These are phyloP conservation scores for Meira nashicola DNA, from an alignment of 1,284 basidiomycete genomes.

Conservation along the genomic window DNA sequence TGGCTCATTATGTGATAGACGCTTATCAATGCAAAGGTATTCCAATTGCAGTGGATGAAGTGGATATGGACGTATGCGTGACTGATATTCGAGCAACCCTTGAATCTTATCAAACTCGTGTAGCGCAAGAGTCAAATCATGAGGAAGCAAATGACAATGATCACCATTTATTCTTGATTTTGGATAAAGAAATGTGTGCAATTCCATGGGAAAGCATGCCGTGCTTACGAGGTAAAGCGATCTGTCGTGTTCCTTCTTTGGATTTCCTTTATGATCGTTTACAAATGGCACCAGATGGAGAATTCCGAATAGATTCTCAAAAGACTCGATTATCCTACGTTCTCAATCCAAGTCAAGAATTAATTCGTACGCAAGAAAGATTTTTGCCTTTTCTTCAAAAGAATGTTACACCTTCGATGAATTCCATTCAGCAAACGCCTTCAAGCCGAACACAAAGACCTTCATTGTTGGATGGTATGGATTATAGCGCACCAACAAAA, in stretches of 20 bases:
- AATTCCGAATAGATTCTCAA: neutral
- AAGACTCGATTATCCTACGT: neutral
- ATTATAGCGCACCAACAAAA: slow-evolving; percentile 10
- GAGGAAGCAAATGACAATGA: slow-evolving; percentile 52
- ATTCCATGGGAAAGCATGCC: slow-evolving; percentile 97
- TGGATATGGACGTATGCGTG: slow-evolving; percentile 80
- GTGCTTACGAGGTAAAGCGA: slow-evolving; percentile 71
- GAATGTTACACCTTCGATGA: slow-evolving; percentile 61
- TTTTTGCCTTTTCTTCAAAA: slow-evolving; percentile 89
- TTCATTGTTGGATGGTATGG: slow-evolving; percentile 32
- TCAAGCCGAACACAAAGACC: slow-evolving; percentile 62
- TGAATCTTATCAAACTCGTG: slow-evolving; percentile 34
- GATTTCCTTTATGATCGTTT: slow-evolving; percentile 78
- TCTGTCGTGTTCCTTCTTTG: slow-evolving; percentile 83
- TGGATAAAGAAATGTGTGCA: slow-evolving; percentile 83
- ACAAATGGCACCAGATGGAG: slow-evolving; percentile 21
- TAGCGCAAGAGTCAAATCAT: slow-evolving; percentile 58
- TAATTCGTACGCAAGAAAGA: slow-evolving; percentile 60
- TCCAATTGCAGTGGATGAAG: slow-evolving; percentile 80
- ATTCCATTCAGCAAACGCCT: no score
- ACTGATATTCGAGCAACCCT: slow-evolving; percentile 40
- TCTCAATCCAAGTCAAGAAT: neutral
- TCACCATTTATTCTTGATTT: slow-evolving; percentile 74
- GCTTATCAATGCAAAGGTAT: slow-evolving; percentile 88
- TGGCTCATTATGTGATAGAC: slow-evolving; percentile 89